Evolutionary conservation across 1,284 basidiomycete species (phyloP), one percentile per base, ranked within the genome.

Genomic region (Rhodotorula sp.): DNA sequence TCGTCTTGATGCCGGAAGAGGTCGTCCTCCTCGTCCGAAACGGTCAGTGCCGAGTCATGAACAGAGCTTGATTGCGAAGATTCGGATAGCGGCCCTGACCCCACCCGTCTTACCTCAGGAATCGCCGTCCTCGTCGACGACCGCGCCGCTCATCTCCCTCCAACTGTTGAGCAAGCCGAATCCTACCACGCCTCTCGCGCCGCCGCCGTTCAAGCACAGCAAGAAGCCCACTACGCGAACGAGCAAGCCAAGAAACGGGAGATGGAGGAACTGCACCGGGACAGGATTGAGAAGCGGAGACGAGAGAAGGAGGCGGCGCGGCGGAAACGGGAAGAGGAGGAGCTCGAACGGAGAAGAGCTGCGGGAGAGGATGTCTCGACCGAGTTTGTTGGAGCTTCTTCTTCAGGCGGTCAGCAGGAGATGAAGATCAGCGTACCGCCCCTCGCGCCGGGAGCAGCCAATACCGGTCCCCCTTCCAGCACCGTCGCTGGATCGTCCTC

Each of bases 1-100:
- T 97, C 3, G 84, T 93, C 26, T 84, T 99, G 2, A 87, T 94
- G 81, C 90, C 92, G 0, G 97, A 99, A 80, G 97, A 99, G 80
- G 92, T 91, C 3, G 91, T 91, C 4, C 84, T 93, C 38, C 86
- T 99, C 5, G 86, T 98, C 5, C 85, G 90, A 70, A 88, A 90
- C 75, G 87, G 93, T 91, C 67, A 68, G 83, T 79, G 34, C 7
- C 47, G 64, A 31, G 28, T 34, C 45, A 50, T 16, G 16, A 18
- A 18, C 48, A 28, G n/a, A 26, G n/a, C 58, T 34, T 34, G 60
- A 28, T 28, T 28, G 28, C 28, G 28, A 28, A 28, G 48, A 43
- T 64, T 38, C 50, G 28, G 5, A n/a, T 23, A 19, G 16, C 57
- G 43, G 34, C 31, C 48, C 26, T 16, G 54, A 18, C 34, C 16